Base-by-base conservation (phyloP, 202 grass and related monocot species). In the Dendrocalamus latiflorus region DNA sequence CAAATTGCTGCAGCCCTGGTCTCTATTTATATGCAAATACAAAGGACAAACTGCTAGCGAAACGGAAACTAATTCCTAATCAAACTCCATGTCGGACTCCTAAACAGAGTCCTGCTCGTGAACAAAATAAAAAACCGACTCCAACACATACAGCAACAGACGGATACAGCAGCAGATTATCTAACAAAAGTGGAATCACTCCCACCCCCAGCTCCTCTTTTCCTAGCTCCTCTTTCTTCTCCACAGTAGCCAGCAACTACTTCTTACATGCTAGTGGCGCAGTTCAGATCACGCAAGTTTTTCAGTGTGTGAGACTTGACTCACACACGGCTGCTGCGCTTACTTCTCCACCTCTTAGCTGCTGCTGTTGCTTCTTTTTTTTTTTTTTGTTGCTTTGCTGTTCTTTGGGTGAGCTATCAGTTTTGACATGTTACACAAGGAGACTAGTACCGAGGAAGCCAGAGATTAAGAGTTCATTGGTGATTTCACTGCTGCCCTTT, bases 181-280 rank as follows among this genome's bases (percentile, higher is more conserved):
- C n/a, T n/a, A n/a, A n/a, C n/a, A n/a, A n/a, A n/a, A n/a, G 72
- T 59, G 34, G 57, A 88, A 73, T 88, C 74, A 60, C 67, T 12
- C 14, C 0, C 15, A 21, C 8, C 14, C 3, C 66, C 24, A 59
- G 21, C 21, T 25, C 21, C 6, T 39, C 43, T 20, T 0, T n/a
- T 26, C 70, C 43, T 3, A 51, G 4, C 68, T 65, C 25, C 22
- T 70, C 41, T 6, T 5, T 14, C 8, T 11, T 36, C 60, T 3
- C 13, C 25, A 3, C 44, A 74, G 20, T 68, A 30, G 26, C 18
- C 44, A 73, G 14, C 67, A 39, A 18, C 54, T 36, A 45, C 20
- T 62, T 0, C 13, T 17, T 30, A 3, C 25, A 34, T 20, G 49
- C 4, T 73, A 4, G 71, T 22, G 61, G 8, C 20, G 63, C 34